Conservation (phyloP, 169 alveolate species). For the Plasmodium berghei region DNA sequence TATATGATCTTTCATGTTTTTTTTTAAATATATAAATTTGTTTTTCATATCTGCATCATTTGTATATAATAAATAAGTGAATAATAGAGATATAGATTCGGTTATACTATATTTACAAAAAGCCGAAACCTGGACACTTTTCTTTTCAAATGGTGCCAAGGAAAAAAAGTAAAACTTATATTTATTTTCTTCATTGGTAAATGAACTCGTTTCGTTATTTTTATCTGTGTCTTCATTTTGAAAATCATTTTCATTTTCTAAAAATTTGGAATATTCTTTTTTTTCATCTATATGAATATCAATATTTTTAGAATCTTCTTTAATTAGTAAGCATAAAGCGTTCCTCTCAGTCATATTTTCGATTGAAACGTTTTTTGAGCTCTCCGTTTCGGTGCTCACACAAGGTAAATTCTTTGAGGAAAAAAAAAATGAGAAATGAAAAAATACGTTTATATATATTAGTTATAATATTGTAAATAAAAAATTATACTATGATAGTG, state of each 20-base stretch:
- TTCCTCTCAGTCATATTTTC: constrained; percentile 74
- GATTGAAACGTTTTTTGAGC: constrained; percentile 43
- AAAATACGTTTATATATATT: constrained; percentile 5
- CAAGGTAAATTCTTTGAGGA: constrained; percentile 43
- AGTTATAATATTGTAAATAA: neutral
- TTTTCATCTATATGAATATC: constrained; percentile 54
- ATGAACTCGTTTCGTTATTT: constrained; percentile 19
- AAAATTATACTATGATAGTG: neutral
- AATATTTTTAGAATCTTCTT: constrained; percentile 32
- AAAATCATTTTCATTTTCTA: constrained; percentile 15
- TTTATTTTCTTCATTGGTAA: constrained; percentile 49
- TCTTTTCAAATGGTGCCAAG: constrained; percentile 65
- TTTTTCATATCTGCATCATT: constrained; percentile 68
- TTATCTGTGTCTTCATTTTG: neutral
- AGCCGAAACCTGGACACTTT: constrained; percentile 44
- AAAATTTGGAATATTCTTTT: neutral
- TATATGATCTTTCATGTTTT: constrained; percentile 50
- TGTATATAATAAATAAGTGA: constrained; percentile 34
- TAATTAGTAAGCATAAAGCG: constrained; percentile 46
- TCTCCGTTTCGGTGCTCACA: constrained; percentile 71
- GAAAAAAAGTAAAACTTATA: constrained; percentile 66
- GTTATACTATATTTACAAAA: constrained; percentile 24
- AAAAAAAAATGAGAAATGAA: neutral
- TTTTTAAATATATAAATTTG: constrained; percentile 42
- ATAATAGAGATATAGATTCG: constrained; percentile 41